Conservation (phyloP, 1,284 basidiomycete genomes). For the Tranzscheliella williamsii region DNA sequence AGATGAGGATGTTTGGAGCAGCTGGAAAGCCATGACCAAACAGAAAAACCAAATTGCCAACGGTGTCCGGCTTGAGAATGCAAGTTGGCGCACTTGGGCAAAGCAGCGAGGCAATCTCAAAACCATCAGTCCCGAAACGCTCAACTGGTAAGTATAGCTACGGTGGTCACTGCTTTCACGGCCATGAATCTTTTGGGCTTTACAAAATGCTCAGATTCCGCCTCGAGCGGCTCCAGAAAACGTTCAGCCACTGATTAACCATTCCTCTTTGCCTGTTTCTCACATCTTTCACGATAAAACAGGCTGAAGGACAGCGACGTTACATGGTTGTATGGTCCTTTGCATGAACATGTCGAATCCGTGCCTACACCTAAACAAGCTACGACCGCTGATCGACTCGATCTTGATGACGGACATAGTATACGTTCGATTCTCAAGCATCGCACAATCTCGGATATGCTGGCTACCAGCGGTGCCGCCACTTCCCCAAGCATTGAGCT, state of each 20-base stretch:
- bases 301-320: constrained; percentile 99
- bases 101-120: constrained; percentile 96
- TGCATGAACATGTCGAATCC: constrained; percentile 72
- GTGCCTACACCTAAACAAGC: constrained; percentile 66
- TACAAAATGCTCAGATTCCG: too few species aligned
- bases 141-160: constrained; percentile 99
- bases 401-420: constrained; percentile 62
- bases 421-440: constrained; percentile 93
- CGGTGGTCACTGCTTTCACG: too few species aligned
- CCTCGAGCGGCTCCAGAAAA: too few species aligned
- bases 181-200: too few species aligned
- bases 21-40: constrained; percentile 96
- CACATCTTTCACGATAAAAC: constrained; percentile 66
- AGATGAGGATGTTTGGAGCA: constrained; percentile 97
- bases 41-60: constrained; percentile 98
- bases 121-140: constrained; percentile 92
- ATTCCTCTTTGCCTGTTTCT: too few species aligned
- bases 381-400: constrained; percentile 66
- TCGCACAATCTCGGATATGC: constrained; percentile 86
- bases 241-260: too few species aligned
- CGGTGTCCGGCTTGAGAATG: constrained; percentile 92
- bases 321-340: constrained; percentile 96
- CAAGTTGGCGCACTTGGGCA: constrained; percentile 98
- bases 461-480: constrained; percentile 64
- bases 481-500: constrained; percentile 66